Evolutionary conservation across 2,329 filamentous ascomycete species (phyloP), one percentile per base, ranked within the genome.

Genomic region (Dactylella cylindrospora): DNA sequence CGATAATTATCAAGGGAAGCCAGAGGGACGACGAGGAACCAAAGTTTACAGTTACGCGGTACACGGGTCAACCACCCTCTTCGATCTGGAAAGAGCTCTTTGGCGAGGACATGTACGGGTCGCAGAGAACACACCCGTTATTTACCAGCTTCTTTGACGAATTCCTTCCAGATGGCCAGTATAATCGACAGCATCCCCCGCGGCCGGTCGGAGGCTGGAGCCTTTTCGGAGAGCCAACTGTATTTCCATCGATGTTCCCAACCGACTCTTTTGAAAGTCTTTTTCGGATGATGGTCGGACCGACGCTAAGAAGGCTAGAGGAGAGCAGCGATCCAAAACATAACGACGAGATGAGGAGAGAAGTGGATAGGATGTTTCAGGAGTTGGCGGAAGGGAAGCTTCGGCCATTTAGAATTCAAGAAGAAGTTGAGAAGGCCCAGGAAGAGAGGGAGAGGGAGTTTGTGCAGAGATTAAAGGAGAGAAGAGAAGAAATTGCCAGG

Each of bases 121-220:
- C 57, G 10, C 49, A 45, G 25, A 23, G 57, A 23, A 64, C 38
- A 12, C 43, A 50, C 13, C 57, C 57, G 5, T 17, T 62, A 19
- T 54, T 62, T 38, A 53, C 57, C 12, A 53, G 43, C n/a, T 19
- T 62, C 7, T 62, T 62, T 31, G 57, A 62, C n/a, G 57, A 62
- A 29, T 62, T 62, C 23, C 40, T 62, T 12, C 57, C 57, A 12
- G 57, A 62, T 29, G 57, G 50, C 4, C 28, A 26, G 20, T 62
- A 53, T 17, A 45, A 47, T 13, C 49, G 57, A 28, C 36, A 40
- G 23, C 49, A 41, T n/a, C 38, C 49, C 17, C 36, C 57, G 1
- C 23, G 36, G 8, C 12, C 45, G 13, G 31, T 54, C 1, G 57
- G 57, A 5, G 57, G 57, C 6, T 51, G 45, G 45, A 54, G 31